Percentiles rank a stretch among this genome's conserved stretches.
Conservation (phyloP, 2,329 filamentous ascomycete species). For the Colletotrichum brevisporum region DNA sequence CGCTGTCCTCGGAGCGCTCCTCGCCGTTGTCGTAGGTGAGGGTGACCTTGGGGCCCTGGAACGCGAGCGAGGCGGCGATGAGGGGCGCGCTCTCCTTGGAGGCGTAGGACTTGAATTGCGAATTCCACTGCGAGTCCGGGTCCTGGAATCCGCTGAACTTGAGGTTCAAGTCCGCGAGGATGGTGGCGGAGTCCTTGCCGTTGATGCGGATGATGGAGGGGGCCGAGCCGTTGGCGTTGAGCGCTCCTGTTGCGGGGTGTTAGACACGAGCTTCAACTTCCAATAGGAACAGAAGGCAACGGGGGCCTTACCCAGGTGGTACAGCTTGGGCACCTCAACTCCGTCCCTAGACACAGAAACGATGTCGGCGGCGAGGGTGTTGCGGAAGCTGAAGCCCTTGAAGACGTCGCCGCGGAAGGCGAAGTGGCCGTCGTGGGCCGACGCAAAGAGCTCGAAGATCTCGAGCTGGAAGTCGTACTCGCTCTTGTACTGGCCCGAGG, state of each 20-base stretch:
- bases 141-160: conserved; percentile 65
- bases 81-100: conserved; percentile 41
- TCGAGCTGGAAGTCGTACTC: conserved; percentile 70
- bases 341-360: conserved; percentile 75
- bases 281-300: conserved; percentile 4
- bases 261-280: conserved; percentile 27
- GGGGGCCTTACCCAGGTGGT: conserved; percentile 58
- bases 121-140: conserved; percentile 67
- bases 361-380: conserved; percentile 52
- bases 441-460: conserved; percentile 63
- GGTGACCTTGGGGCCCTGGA: conserved; percentile 48
- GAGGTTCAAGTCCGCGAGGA: conserved; percentile 62
- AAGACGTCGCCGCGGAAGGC: conserved; percentile 68
- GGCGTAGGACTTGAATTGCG: conserved; percentile 48
- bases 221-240: conserved; percentile 29
- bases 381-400: conserved; percentile 63
- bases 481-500: conserved; percentile 58
- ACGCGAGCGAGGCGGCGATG: conserved; percentile 46
- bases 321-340: conserved; percentile 69
- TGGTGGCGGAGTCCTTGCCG: conserved; percentile 65
- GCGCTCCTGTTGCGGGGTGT: conserved; percentile 23
- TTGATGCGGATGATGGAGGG: conserved; percentile 69
- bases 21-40: conserved; percentile 52
- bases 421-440: conserved; percentile 77
- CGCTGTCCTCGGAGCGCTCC: conserved; percentile 46